phyloP scores from a whole-genome alignment of 129 eudicot species.

The Apium graveolens region DNA sequence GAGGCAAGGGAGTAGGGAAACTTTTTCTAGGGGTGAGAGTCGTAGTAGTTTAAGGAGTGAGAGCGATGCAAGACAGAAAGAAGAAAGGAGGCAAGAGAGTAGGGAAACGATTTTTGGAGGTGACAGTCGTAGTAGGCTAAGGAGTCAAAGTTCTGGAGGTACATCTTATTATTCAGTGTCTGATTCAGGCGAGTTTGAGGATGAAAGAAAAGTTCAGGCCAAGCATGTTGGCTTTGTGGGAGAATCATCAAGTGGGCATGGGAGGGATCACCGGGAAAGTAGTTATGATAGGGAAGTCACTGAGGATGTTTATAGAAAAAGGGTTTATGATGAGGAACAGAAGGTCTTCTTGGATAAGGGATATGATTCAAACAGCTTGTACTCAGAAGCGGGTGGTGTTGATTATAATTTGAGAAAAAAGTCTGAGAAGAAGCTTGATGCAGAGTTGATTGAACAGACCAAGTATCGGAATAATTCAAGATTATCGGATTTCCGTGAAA shows the following conservation, averaged over 20 bases:
- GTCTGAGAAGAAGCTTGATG: slow-evolving; percentile 64
- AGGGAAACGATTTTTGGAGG: slow-evolving; percentile 15
- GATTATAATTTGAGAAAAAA: slow-evolving; percentile 58
- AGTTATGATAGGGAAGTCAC: slow-evolving; percentile 19
- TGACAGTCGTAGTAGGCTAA: slow-evolving; percentile 23
- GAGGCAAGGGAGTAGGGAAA: slow-evolving; percentile 18
- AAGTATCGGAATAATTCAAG: slow-evolving; percentile 19
- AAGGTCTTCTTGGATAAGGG: slow-evolving; percentile 19
- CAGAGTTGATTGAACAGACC: slow-evolving; percentile 26
- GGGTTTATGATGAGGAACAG: slow-evolving; percentile 21
- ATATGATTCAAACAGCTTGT: slow-evolving; percentile 22
- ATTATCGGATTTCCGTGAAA: slow-evolving; percentile 14
- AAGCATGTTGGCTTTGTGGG: slow-evolving; percentile 27
- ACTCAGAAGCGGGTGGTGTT: slow-evolving; percentile 23
- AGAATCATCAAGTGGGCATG: slow-evolving; percentile 33
- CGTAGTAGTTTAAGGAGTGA: slow-evolving; percentile 35
- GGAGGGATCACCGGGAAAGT: slow-evolving; percentile 25
- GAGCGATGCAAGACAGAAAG: slow-evolving; percentile 24
- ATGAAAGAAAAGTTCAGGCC: slow-evolving; percentile 32
- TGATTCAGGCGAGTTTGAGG: slow-evolving; percentile 49
- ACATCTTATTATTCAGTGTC: slow-evolving; percentile 69
- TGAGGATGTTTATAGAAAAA: slow-evolving; percentile 23
- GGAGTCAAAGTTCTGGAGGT: slow-evolving; percentile 63
- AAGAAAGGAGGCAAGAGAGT: slow-evolving; percentile 17
- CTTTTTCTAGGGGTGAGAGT: slow-evolving; percentile 18